A percentile compares a stretch with the other conserved stretches of the same genome.
These are phyloP conservation scores for Rhizoclosmatium globosum DNA, from an alignment of 192 early-diverging fungal species.

Conservation along the genomic window DNA sequence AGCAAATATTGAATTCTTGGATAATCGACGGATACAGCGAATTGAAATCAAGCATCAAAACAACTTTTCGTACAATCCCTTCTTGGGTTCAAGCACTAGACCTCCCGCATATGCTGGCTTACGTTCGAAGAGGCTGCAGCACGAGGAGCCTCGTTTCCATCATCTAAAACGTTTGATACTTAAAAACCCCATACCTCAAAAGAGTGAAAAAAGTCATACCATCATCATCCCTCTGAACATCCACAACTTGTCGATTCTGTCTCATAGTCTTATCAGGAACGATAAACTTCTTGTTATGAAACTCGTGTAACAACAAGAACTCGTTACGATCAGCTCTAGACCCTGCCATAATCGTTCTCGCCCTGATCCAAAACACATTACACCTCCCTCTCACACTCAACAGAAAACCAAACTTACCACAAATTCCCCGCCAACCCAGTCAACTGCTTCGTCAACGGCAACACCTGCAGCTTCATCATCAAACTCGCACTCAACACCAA, in stretches of 20 bases:
- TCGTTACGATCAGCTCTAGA: conserved; percentile 96
- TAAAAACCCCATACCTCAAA: conserved; percentile 2
- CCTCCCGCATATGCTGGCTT: conserved; percentile 96
- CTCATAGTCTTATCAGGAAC: conserved; percentile 82
- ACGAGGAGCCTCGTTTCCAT: conserved; percentile 29
- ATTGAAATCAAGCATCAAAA: conserved; percentile 97
- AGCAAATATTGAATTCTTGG: conserved; percentile 99
- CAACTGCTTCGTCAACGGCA: conserved; percentile 92
- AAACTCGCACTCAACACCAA: conserved; percentile 80
- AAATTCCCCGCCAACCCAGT: conserved; percentile 94
- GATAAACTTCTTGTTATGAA: conserved; percentile 89
- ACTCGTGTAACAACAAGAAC: conserved; percentile 94
- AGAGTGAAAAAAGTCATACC: conserved; percentile 33
- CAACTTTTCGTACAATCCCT: conserved; percentile 96
- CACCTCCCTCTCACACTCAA: too few species aligned
- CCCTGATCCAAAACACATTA: conserved; percentile 40
- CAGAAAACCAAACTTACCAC: conserved; percentile 64
- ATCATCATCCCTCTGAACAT: conserved; percentile 43
- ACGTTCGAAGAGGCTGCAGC: conserved; percentile 1
- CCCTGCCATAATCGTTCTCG: conserved; percentile 82
- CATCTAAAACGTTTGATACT: conserved; percentile 28
- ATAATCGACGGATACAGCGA: conserved; percentile 99
- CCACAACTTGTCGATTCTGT: conserved; percentile 8
- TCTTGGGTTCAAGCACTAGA: conserved; percentile 96
- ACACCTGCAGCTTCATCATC: conserved; percentile 88